Base-by-base conservation (phyloP, 495 filamentous ascomycete species). In the Penicillium canescens region DNA sequence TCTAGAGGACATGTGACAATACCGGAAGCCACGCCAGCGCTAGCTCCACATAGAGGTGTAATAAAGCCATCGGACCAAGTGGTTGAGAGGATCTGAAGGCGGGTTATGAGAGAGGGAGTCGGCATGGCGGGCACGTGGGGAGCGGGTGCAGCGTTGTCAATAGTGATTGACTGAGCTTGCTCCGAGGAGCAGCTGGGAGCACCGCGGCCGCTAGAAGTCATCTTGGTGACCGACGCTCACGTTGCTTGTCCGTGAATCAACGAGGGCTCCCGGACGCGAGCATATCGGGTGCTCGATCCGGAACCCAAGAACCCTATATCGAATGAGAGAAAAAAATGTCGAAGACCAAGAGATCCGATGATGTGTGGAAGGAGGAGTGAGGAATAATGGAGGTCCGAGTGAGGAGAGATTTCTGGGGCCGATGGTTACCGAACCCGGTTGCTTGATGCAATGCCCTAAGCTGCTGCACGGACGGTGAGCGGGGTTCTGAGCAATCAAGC, bases 1-100 rank as follows among this genome's bases (percentile, higher is more conserved):
- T 99, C 94, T 48, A 99, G 83, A 16, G 94, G 94, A 66, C 94
- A 99, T 39, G 94, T 98, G 57, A 97, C 91, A 37, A 98, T 82
- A 7, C 94, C 94, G 4, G 92, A 96, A 5, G 88, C 89, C 55
- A 96, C 87, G 48, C 94, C 94, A 45, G 92, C 93, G 35, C 86
- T 78, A 9, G 91, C 95, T 40, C 94, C 94, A 35, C 91, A 84
- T 38, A 97, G 76, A 40, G 89, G 80, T 63, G 84, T 77, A 31
- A 88, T 71, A 44, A 71, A 79, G 14, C 69, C 68, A 33, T 76
- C 71, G 12, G 85, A 82, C 4, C 85, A 56, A 16, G 57, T 62
- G 47, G 79, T 76, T 16, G 76, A 76, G 53, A 73, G 71, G 35
- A 77, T 63, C 52, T 93, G 82, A 46, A 90, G 65, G 48, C 72